Evolutionary conservation across 108 stramenopile genomes (phyloP).

Genomic region (Conticribra guillardii): DNA sequence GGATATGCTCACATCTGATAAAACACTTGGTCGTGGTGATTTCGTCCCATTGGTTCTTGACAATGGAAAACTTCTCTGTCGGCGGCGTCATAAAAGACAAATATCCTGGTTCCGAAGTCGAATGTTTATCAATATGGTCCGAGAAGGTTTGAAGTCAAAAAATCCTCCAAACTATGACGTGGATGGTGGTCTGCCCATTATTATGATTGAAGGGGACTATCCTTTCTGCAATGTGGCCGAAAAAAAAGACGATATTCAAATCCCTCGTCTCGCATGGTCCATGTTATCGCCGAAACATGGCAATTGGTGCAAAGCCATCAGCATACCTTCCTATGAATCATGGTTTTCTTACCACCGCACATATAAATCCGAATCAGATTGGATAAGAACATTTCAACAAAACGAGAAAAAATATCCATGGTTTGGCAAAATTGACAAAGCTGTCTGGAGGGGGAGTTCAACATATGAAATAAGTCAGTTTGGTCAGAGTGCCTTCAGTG

Average conservation of each 20-base stretch:
- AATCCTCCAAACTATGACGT: neutral
- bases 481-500: neutral
- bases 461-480: conserved; percentile 27
- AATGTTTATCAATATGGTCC: neutral
- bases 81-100: neutral
- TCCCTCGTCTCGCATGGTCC: neutral
- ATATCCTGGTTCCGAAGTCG: neutral
- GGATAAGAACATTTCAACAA: neutral
- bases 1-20: neutral
- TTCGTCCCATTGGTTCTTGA: neutral
- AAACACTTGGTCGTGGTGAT: neutral
- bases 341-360: neutral
- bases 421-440: conserved; percentile 17
- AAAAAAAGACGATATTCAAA: neutral
- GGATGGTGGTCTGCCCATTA: neutral
- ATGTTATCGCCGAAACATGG: neutral
- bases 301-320: neutral
- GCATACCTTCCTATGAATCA: neutral
- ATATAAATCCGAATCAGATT: neutral
- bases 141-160: neutral
- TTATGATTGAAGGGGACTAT: neutral
- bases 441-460: conserved; percentile 43
- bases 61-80: neutral
- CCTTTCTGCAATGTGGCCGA: neutral
- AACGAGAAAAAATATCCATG: conserved; percentile 25